Evolutionary conservation across 768 basidiomycete genomes (phyloP).

Genomic region (Lyophyllum atratum): DNA sequence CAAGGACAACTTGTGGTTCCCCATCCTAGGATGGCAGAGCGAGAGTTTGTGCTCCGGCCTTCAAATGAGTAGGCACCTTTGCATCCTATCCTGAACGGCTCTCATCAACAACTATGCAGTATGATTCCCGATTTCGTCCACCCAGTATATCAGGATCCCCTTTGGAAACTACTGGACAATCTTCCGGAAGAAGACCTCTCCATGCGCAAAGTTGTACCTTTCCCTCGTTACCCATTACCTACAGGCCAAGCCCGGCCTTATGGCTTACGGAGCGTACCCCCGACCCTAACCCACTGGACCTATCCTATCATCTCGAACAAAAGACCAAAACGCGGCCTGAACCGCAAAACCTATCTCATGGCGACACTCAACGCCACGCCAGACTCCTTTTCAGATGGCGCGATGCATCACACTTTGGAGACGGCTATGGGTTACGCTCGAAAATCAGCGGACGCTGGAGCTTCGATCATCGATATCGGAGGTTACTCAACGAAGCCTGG

Average conservation of each 20-base stretch:
- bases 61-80: slow-evolving; percentile 73
- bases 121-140: slow-evolving; percentile 79
- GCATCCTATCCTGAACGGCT: not conserved
- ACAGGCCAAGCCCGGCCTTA: slow-evolving; percentile 20
- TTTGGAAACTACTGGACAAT: slow-evolving; percentile 47
- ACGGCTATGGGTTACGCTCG: slow-evolving; percentile 56
- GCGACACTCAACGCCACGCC: slow-evolving; percentile 92
- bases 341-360: slow-evolving; percentile 73
- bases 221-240: slow-evolving; percentile 55
- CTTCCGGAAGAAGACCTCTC: slow-evolving; percentile 40
- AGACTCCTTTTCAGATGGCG: slow-evolving; percentile 95
- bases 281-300: slow-evolving; percentile 53
- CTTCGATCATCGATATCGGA: slow-evolving; percentile 87
- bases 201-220: slow-evolving; percentile 76
- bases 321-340: slow-evolving; percentile 9
- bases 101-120: slow-evolving; percentile 38
- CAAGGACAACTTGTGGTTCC: slow-evolving; percentile 79
- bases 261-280: slow-evolving; percentile 37
- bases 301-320: slow-evolving; percentile 30
- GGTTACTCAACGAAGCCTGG: slow-evolving; percentile 92
- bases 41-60: slow-evolving; percentile 92
- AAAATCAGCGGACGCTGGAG: slow-evolving; percentile 54
- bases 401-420: slow-evolving; percentile 50
- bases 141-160: slow-evolving; percentile 52
- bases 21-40: slow-evolving; percentile 76